Evolutionary conservation across 768 basidiomycete species (phyloP), one percentile per base, ranked within the genome.

Genomic region (Mrakia blollopis): DNA sequence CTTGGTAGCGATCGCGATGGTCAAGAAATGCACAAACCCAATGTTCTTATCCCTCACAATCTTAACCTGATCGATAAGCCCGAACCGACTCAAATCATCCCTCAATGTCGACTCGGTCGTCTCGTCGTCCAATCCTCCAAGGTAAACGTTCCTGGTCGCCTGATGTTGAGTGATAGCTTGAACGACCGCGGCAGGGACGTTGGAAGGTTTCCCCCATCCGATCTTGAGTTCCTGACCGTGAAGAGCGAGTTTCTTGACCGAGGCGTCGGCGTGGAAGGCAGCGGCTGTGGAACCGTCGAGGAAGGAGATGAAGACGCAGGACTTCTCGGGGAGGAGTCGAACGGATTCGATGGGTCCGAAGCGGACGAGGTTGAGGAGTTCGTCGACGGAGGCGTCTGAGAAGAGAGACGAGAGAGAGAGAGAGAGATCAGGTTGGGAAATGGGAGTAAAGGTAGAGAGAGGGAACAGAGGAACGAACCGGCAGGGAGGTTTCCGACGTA

Each of bases 21-120:
- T 93, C 81, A 99, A 86, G 86, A 98, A 98, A 85, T 99, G 97
- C 28, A 99, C 94, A 83, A 99, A 99, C 3, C 95, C 97, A 76
- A 98, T 98, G 82, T 97, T 97, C 88, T 98, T 98, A 86, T 99
- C 97, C 78, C 96, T 86, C 72, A 98, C 97, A 82, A 99, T 98
- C 88, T 99, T 99, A 83, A 99, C 95, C 83, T 98, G 96, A 85
- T 99, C 97, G 81, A 99, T 98, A 39, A 96, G 86, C 30, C 97
- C 97, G 81, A 96, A 99, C 61, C 91, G 88, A 81, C 91, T 90
- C 32, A 98, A 86, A 82, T 98, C 94, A 79, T 98, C 94, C 47
- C 96, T 86, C 44, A 99, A 86, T 85, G 89, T 89, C 84, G 95
- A 92, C 86, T 98, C 97, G 0, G 93, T 96, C 50, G 78, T 78